A percentile compares a stretch with the other conserved stretches of the same genome.
phyloP scores from a whole-genome alignment of 2,329 filamentous ascomycete species.

The Blastomyces emzantsi region DNA sequence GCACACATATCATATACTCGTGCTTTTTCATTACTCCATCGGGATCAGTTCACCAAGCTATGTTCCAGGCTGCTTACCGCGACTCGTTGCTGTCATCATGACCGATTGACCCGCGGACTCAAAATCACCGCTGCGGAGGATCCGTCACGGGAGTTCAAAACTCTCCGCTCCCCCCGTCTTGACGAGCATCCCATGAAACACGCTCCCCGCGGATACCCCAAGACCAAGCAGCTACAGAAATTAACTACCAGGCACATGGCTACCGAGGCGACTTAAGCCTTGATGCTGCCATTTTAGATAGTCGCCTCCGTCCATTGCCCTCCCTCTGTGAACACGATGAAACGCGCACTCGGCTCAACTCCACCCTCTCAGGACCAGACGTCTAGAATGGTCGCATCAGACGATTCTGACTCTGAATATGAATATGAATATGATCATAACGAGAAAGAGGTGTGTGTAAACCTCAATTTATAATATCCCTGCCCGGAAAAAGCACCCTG shows the following conservation, averaged over 20 bases:
- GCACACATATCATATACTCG: not conserved
- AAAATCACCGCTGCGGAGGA: no score
- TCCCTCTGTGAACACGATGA: not conserved
- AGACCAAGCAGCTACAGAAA: not conserved
- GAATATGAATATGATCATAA: constrained; percentile 52
- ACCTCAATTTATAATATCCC: not conserved
- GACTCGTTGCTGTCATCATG: not conserved
- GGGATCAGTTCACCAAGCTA: not conserved
- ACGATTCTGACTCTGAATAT: constrained; percentile 50
- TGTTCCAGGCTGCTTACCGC: not conserved
- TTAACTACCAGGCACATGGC: not conserved
- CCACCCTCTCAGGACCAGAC: not conserved
- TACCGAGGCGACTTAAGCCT: not conserved
- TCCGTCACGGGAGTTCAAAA: not conserved
- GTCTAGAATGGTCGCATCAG: constrained; percentile 18
- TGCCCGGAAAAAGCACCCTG: not conserved
- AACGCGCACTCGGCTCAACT: constrained; percentile 7
- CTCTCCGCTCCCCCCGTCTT: not conserved
- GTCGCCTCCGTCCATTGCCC: not conserved
- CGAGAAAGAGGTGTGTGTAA: constrained; percentile 43
- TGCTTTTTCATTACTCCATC: no score
- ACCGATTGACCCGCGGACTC: not conserved
- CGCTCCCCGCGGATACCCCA: not conserved
- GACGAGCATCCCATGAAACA: not conserved
- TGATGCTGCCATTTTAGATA: not conserved